Percentiles rank a stretch among this genome's conserved stretches.
Evolutionary conservation across 805 yeast genomes (phyloP).

Genomic region (Lachancea sp.): DNA sequence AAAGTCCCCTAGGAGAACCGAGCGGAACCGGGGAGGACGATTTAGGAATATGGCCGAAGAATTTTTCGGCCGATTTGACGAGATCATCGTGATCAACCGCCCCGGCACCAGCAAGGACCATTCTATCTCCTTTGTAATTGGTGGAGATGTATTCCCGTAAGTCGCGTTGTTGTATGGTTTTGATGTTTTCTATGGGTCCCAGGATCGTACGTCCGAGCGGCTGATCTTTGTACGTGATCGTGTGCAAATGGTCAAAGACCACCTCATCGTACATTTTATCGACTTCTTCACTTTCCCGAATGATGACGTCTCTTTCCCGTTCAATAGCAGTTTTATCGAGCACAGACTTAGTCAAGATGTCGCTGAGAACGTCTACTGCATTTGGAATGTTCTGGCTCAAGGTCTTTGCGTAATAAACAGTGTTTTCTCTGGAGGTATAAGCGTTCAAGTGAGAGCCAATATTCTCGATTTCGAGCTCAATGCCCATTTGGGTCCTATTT

Average conservation of each 20-base stretch:
- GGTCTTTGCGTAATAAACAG: conserved; percentile 93
- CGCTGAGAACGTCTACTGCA: conserved; percentile 82
- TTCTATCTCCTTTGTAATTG: conserved; percentile 92
- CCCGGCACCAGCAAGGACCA: conserved; percentile 98
- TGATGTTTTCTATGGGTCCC: conserved; percentile 88
- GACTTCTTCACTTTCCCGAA: conserved; percentile 95
- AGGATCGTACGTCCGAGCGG: conserved; percentile 94
- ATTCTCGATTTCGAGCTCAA: conserved; percentile 92
- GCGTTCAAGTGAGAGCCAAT: conserved; percentile 97
- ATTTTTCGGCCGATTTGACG: conserved; percentile 65
- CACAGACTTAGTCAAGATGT: conserved; percentile 79
- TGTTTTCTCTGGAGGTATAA: conserved; percentile 96
- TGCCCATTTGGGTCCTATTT: conserved; percentile 67
- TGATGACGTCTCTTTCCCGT: conserved; percentile 91
- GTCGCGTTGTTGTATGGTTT: conserved; percentile 69
- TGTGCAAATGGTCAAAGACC: conserved; percentile 92
- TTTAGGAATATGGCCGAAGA: conserved; percentile 61
- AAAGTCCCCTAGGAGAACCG: conserved; percentile 55
- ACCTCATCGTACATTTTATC: conserved; percentile 98
- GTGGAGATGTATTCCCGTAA: conserved; percentile 70
- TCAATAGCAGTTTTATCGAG: conserved; percentile 82
- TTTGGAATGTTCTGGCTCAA: conserved; percentile 72
- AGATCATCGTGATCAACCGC: conserved; percentile 83
- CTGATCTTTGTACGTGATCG: conserved; percentile 82
- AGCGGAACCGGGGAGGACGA: conserved; percentile 55